Percentiles rank a stretch among this genome's conserved stretches.
Evolutionary conservation across 768 basidiomycete genomes (phyloP).

Genomic region (Macrocybe gigantea): DNA sequence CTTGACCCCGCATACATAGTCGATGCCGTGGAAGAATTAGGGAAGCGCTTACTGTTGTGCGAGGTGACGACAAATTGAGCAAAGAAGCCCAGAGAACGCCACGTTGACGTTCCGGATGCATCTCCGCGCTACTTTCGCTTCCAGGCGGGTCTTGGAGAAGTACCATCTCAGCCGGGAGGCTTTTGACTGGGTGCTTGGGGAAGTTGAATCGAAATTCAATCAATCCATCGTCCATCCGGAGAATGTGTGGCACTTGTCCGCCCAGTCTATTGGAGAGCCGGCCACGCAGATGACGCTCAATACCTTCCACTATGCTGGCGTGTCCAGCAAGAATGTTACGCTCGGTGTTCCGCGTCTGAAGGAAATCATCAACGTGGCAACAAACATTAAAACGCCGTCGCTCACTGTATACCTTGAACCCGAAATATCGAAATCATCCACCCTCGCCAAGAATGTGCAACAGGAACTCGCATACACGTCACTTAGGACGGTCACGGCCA

Average conservation of each 20-base stretch:
- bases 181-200: conserved; percentile 97
- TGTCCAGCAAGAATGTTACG: conserved; percentile 99
- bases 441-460: conserved; percentile 79
- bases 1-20: conserved; percentile 86
- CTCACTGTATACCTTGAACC: conserved; percentile 86
- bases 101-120: conserved; percentile 93
- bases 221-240: conserved; percentile 88
- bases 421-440: conserved; percentile 54
- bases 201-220: conserved; percentile 95
- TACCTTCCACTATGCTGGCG: conserved; percentile 99
- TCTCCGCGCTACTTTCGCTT: conserved; percentile 81
- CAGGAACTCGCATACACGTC: conserved; percentile 94
- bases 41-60: conserved; percentile 81
- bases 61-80: conserved; percentile 75
- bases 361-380: conserved; percentile 99
- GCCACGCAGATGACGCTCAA: conserved; percentile 99
- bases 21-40: conserved; percentile 69
- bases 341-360: conserved; percentile 98
- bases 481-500: conserved; percentile 87
- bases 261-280: conserved; percentile 98
- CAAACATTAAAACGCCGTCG: conserved; percentile 97
- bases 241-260: conserved; percentile 99
- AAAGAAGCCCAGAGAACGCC: conserved; percentile 80
- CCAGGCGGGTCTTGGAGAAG: conserved; percentile 82
- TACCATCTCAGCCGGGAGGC: conserved; percentile 88